Evolutionary conservation across 2,329 filamentous ascomycete species (phyloP).

Genomic region (Zopfia rhizophila): DNA sequence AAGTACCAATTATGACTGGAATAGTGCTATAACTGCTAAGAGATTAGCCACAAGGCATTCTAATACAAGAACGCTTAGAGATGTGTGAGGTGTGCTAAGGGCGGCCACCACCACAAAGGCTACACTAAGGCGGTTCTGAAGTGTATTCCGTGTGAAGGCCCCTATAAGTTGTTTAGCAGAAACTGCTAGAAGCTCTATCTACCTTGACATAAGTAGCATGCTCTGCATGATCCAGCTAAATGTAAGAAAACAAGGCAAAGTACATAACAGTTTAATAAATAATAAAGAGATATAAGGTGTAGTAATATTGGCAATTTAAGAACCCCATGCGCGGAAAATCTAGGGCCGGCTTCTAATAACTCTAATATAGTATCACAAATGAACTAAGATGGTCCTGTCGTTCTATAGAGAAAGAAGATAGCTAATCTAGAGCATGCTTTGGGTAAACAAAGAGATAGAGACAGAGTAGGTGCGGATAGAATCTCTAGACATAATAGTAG

Average conservation of each 20-base stretch:
- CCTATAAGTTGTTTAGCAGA: constrained; percentile 13
- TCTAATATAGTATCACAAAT: constrained; percentile 14
- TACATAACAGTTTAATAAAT: constrained; percentile 18
- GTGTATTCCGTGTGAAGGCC: constrained; percentile 10
- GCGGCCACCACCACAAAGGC: constrained; percentile 17
- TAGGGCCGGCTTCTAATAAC: constrained; percentile 17
- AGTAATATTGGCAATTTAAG: constrained; percentile 13
- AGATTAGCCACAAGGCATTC: constrained; percentile 16
- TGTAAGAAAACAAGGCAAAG: constrained; percentile 15
- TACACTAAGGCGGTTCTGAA: constrained; percentile 13
- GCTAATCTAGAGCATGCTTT: constrained; percentile 15
- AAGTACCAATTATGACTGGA: constrained; percentile 10
- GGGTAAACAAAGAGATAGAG: constrained; percentile 13
- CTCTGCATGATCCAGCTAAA: constrained; percentile 15
- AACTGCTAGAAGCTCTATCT: constrained; percentile 13
- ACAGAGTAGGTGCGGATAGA: constrained; percentile 14
- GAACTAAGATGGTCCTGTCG: constrained; percentile 16
- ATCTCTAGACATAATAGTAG: constrained; percentile 15
- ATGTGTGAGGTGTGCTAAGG: constrained; percentile 17
- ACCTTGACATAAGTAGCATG: constrained; percentile 7
- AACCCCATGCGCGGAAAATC: constrained; percentile 16
- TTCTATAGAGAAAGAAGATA: constrained; percentile 11
- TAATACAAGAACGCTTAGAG: constrained; percentile 15
- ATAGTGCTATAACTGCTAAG: constrained; percentile 20
- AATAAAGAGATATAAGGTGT: constrained; percentile 19